Conservation (phyloP, 345 rosid species). For the Hypericum perforatum region DNA sequence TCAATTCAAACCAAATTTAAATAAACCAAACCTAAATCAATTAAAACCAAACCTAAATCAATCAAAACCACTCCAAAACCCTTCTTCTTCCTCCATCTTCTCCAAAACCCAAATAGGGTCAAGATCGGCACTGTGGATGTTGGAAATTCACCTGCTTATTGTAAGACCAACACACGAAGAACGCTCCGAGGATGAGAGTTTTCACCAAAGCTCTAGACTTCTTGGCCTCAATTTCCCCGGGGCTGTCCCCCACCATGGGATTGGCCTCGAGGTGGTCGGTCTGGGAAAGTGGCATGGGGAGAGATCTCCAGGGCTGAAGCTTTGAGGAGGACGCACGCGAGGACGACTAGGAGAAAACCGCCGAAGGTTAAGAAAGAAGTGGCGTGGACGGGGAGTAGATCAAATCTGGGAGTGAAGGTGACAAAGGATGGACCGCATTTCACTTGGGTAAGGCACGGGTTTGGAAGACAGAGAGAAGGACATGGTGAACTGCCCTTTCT, state of each 20-base stretch:
- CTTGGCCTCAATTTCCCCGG: conserved; percentile 31
- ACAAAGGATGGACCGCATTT: not conserved
- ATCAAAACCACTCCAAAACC: too few species aligned
- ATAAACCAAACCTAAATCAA: too few species aligned
- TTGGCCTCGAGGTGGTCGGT: conserved; percentile 28
- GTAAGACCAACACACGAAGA: conserved; percentile 91
- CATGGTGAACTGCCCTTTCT: too few species aligned
- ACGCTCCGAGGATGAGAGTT: conserved; percentile 56
- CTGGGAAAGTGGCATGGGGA: conserved; percentile 7
- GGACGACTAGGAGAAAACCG: conserved; percentile 46
- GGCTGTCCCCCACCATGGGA: conserved; percentile 51
- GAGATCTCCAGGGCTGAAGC: conserved; percentile 57
- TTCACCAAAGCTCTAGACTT: conserved; percentile 26
- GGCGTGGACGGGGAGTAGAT: conserved; percentile 24
- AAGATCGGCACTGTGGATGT: too few species aligned
- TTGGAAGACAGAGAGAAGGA: conserved; percentile 25
- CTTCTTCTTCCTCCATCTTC: too few species aligned
- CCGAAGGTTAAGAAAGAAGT: conserved; percentile 22
- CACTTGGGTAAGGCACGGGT: conserved; percentile 12
- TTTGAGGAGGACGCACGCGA: conserved; percentile 32
- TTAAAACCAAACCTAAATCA: too few species aligned
- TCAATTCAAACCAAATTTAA: too few species aligned
- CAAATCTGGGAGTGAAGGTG: conserved; percentile 10
- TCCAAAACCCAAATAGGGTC: too few species aligned
- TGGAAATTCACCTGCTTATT: conserved; percentile 90